Percentiles rank a stretch among this genome's conserved stretches.
These are phyloP conservation scores for Xylaria polymorpha DNA, from an alignment of 2,329 filamentous ascomycete genomes.

Conservation along the genomic window DNA sequence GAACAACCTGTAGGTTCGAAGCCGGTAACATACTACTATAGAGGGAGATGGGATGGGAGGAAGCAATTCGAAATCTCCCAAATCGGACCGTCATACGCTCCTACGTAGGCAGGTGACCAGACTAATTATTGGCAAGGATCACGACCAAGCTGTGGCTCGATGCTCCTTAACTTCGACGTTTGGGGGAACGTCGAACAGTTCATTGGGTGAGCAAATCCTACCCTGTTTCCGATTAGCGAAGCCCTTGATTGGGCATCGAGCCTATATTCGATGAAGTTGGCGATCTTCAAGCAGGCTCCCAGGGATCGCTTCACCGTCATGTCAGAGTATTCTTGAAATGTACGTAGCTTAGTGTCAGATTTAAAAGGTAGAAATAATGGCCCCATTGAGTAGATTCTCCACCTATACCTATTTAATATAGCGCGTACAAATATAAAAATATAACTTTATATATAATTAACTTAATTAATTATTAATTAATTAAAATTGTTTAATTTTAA, in stretches of 20 bases:
- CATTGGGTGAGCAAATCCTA: neutral
- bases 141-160: neutral
- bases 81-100: neutral
- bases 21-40: neutral
- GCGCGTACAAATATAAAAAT: too few relatives aligned
- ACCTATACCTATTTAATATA: too few relatives aligned
- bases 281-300: neutral
- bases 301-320: neutral
- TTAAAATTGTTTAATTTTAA: too few relatives aligned
- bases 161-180: slow-evolving; percentile 3
- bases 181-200: neutral
- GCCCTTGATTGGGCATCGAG: neutral
- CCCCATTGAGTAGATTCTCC: too few relatives aligned
- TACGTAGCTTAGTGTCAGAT: too few relatives aligned
- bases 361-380: too few relatives aligned
- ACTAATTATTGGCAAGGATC: slow-evolving; percentile 13
- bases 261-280: neutral
- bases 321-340: neutral
- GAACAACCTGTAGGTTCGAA: neutral
- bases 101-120: slow-evolving; percentile 10
- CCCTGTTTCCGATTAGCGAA: neutral
- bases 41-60: neutral
- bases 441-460: too few relatives aligned
- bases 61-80: neutral
- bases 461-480: too few relatives aligned